Conservation (phyloP, 208 protist genomes). For the Leishmania guyanensis region DNA sequence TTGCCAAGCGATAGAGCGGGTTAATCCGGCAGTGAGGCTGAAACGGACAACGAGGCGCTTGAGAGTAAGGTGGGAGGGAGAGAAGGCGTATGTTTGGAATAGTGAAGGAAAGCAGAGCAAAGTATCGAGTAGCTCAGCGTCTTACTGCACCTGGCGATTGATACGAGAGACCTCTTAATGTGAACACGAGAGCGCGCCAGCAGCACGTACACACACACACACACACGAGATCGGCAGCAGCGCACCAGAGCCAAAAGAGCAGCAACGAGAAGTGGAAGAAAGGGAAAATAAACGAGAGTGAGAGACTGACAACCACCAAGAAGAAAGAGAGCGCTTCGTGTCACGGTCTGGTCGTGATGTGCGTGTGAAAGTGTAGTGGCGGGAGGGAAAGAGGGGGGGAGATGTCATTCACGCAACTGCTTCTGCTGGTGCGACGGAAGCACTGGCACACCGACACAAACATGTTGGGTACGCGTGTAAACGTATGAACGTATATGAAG, state of each 20-base stretch:
- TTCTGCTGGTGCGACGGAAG: neutral
- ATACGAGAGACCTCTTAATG: neutral
- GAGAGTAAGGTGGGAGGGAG: neutral
- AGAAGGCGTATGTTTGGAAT: neutral
- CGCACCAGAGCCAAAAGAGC: neutral
- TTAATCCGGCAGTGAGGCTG: neutral
- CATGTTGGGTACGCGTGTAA: neutral
- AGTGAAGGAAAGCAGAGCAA: neutral
- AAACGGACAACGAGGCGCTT: neutral
- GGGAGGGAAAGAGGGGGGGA: neutral
- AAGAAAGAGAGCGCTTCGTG: neutral
- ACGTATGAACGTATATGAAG: neutral
- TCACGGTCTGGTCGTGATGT: neutral
- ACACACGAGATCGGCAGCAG: neutral
- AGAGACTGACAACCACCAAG: neutral
- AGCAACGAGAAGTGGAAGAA: slow-evolving; percentile 15
- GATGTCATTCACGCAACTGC: neutral
- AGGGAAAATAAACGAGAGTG: slow-evolving; percentile 3
- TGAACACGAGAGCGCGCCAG: neutral
- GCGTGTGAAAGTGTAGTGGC: neutral
- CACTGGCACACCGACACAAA: neutral
- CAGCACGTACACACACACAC: too few relatives aligned
- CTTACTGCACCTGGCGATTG: neutral
- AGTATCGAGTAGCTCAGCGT: neutral
- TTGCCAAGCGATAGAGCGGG: too few relatives aligned